Conservation (phyloP, 345 rosid genomes). For the Hirschfeldia incana region DNA sequence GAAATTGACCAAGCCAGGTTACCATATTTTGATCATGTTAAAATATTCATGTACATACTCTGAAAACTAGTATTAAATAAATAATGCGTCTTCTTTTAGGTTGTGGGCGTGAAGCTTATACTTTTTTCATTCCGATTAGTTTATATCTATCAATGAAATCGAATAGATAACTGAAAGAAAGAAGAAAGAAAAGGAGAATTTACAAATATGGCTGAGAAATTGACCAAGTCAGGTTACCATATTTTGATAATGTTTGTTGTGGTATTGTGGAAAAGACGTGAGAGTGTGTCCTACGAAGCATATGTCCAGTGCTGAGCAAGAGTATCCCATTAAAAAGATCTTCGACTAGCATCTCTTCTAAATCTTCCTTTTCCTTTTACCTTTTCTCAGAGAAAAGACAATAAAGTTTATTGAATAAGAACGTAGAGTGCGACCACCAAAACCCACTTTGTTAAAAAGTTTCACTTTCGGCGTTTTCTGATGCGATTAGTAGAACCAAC, state of each 20-base stretch:
- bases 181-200: conserved; percentile 8
- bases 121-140: neutral
- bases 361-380: conserved; percentile 9
- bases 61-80: neutral
- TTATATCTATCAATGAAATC: neutral
- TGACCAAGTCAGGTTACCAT: conserved; percentile 36
- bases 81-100: neutral
- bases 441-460: conserved; percentile 23
- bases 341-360: conserved; percentile 29
- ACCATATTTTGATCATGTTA: conserved; percentile 16
- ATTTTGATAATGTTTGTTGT: conserved; percentile 23
- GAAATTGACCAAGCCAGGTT: conserved; percentile 36
- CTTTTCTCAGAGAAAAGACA: conserved; percentile 29
- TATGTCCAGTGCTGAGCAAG: conserved; percentile 48
- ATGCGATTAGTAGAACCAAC: neutral
- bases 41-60: neutral
- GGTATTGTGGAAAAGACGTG: conserved; percentile 35
- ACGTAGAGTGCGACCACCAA: conserved; percentile 11
- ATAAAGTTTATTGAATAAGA: conserved; percentile 20
- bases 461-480: conserved; percentile 34
- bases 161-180: neutral
- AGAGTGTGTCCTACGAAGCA: conserved; percentile 55
- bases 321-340: conserved; percentile 62
- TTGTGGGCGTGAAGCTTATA: neutral
- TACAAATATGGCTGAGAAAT: conserved; percentile 36